These are phyloP conservation scores for Fusarium nanum DNA, from an alignment of 2,329 filamentous ascomycete species.

Conservation along the genomic window DNA sequence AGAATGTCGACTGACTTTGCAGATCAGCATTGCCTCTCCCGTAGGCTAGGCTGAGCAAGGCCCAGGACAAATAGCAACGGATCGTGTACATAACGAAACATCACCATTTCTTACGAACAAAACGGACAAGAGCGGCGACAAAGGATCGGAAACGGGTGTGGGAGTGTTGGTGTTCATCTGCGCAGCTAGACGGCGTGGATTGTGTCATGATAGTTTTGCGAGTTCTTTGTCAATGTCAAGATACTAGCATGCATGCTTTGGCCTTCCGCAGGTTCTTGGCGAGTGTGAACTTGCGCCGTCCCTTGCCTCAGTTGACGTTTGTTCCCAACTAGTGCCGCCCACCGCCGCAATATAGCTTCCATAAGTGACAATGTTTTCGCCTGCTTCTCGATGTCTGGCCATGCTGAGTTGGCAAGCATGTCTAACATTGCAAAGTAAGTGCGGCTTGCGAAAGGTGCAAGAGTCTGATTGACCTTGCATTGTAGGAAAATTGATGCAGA, in stretches of 20 bases:
- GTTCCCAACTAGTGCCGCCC: background rate
- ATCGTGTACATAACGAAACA: slow-evolving; percentile 44
- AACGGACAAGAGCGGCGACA: slow-evolving; percentile 27
- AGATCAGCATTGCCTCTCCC: background rate
- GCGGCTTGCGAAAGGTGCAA: background rate
- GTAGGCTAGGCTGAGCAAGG: slow-evolving; percentile 8
- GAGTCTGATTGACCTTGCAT: background rate
- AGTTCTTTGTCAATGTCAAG: slow-evolving; percentile 38
- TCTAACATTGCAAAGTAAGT: background rate
- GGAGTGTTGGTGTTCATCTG: slow-evolving; percentile 22
- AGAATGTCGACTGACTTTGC: slow-evolving; percentile 12
- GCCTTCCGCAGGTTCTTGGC: slow-evolving; percentile 2
- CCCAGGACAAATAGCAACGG: slow-evolving; percentile 22
- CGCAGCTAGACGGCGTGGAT: slow-evolving; percentile 39
- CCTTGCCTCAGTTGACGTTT: background rate
- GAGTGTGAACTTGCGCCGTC: slow-evolving; percentile 6
- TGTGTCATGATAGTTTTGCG: slow-evolving; percentile 44
- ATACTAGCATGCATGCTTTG: slow-evolving; percentile 28
- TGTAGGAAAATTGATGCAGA: background rate
- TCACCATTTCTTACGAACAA: slow-evolving; percentile 41
- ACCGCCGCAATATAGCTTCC: background rate
- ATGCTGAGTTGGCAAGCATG: no score
- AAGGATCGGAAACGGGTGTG: slow-evolving; percentile 19
- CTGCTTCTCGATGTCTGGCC: slow-evolving; percentile 8
- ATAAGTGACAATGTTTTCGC: background rate